Conservation (phyloP, 2,329 filamentous ascomycete genomes). For the Talaromyces sp. region DNA sequence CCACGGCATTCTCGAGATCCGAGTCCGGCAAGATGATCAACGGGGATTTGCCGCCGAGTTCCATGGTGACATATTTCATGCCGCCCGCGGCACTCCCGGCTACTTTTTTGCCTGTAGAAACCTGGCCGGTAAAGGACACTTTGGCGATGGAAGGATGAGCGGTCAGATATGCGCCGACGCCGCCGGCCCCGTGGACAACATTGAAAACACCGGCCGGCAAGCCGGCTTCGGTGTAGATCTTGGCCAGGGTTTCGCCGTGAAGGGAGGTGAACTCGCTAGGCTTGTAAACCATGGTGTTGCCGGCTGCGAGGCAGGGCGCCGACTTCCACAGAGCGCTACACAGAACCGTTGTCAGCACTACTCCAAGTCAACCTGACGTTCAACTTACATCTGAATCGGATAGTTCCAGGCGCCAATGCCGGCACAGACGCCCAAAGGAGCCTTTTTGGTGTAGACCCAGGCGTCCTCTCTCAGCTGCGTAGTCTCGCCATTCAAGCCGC, state of each 20-base stretch:
- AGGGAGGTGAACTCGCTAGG: conserved; percentile 81
- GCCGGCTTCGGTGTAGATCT: conserved; percentile 73
- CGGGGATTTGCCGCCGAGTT: conserved; percentile 82
- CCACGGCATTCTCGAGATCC: conserved; percentile 71
- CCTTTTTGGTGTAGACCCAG: conserved; percentile 78
- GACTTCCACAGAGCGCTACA: conserved; percentile 74
- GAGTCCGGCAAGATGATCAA: conserved; percentile 75
- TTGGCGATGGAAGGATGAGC: conserved; percentile 70
- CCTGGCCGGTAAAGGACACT: conserved; percentile 85
- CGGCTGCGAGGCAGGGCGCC: conserved; percentile 75
- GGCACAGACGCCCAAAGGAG: conserved; percentile 74
- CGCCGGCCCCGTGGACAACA: conserved; percentile 73
- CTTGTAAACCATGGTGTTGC: conserved; percentile 89
- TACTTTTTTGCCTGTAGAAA: conserved; percentile 76
- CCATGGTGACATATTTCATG: conserved; percentile 92
- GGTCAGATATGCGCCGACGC: conserved; percentile 70
- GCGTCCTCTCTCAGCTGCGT: conserved; percentile 68
- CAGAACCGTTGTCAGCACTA: conserved; percentile 2
- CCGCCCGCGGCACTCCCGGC: conserved; percentile 66
- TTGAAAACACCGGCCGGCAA: conserved; percentile 81
- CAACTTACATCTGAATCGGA: conserved; percentile 67
- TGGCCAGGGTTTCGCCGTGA: conserved; percentile 70
- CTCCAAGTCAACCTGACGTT: too few relatives aligned
- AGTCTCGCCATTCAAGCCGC: conserved; percentile 75
- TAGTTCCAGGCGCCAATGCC: conserved; percentile 93